phyloP scores from a whole-genome alignment of 371 early-diverging fungal genomes.

The Mortierella sp. region DNA sequence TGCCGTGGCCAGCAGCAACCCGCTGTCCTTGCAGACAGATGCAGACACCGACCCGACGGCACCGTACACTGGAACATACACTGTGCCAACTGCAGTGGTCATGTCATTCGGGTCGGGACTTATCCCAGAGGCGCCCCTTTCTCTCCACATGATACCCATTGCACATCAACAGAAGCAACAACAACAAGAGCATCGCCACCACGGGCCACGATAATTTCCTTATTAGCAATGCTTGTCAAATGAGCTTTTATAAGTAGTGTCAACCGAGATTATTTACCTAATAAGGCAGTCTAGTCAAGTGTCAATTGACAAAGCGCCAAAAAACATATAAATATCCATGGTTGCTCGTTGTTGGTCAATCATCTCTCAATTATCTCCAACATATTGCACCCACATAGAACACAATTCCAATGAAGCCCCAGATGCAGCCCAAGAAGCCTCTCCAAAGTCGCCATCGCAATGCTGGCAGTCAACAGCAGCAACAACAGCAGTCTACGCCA shows the following conservation, averaged over 20 bases:
- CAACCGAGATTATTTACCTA: too few species aligned
- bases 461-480: constrained; percentile 11
- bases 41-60: background rate
- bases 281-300: too few species aligned
- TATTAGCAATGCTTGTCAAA: too few species aligned
- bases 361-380: background rate
- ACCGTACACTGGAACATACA: background rate
- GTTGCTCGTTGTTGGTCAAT: background rate
- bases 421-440: constrained; percentile 27
- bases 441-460: constrained; percentile 47
- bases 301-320: too few species aligned
- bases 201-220: too few species aligned
- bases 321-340: background rate
- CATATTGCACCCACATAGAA: too few species aligned
- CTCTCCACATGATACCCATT: constrained; percentile 25
- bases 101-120: constrained; percentile 23
- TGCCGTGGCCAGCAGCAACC: background rate
- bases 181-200: too few species aligned
- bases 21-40: too few species aligned
- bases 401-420: constrained; percentile 26
- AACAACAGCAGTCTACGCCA: constrained; percentile 7
- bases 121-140: constrained; percentile 17
- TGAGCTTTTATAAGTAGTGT: too few species aligned
- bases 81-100: constrained; percentile 7
- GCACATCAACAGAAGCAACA: constrained; percentile 2